phyloP scores from a whole-genome alignment of 2,329 filamentous ascomycete species.

The Calonectria montana region DNA sequence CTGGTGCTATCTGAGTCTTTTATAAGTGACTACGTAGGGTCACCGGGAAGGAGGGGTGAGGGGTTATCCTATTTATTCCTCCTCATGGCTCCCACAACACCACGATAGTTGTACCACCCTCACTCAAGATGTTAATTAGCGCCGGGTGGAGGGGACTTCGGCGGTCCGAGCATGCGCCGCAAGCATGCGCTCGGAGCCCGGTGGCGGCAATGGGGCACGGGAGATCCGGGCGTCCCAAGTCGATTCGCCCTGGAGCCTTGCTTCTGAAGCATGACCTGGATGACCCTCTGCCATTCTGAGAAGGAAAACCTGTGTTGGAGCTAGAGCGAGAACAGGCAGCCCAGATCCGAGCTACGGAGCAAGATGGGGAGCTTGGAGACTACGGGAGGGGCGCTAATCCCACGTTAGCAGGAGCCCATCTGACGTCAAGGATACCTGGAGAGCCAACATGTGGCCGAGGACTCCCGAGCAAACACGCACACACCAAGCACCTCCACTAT shows the following conservation, averaged over 20 bases:
- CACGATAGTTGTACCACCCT: neutral
- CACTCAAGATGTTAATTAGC: constrained; percentile 11
- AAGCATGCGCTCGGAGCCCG: constrained; percentile 31
- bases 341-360: constrained; percentile 23
- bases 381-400: constrained; percentile 21
- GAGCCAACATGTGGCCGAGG: constrained; percentile 36
- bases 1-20: constrained; percentile 8
- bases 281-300: neutral
- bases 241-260: constrained; percentile 2
- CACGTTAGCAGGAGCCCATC: constrained; percentile 33
- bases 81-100: constrained; percentile 20
- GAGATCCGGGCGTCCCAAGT: constrained; percentile 32
- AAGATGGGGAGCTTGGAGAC: constrained; percentile 15
- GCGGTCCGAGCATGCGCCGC: constrained; percentile 36
- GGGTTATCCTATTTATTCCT: constrained; percentile 20
- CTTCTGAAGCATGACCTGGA: constrained; percentile 11
- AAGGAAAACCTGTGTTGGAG: constrained; percentile 16
- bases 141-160: constrained; percentile 42
- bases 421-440: constrained; percentile 41
- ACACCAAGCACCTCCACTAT: constrained; percentile 16
- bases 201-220: constrained; percentile 35
- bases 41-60: constrained; percentile 30
- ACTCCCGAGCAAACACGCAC: constrained; percentile 30
- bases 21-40: constrained; percentile 4
- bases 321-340: constrained; percentile 30